These are phyloP conservation scores for Blastobotrys terrestris DNA, from an alignment of 805 yeast genomes.

Conservation along the genomic window DNA sequence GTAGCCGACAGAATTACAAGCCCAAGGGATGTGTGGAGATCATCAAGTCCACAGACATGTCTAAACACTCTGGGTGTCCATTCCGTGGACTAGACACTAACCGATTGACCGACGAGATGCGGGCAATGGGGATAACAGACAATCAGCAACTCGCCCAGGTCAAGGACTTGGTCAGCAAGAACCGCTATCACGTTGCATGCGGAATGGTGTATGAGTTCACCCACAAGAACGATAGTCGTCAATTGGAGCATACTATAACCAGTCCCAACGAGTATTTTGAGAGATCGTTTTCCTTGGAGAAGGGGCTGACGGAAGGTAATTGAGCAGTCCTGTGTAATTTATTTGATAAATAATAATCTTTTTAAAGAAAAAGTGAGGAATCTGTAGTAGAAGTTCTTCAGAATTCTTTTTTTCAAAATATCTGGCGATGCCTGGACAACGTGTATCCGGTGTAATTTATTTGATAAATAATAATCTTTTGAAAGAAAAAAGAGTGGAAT, in stretches of 20 bases:
- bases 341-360: no score
- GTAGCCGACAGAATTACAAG: constrained; percentile 74
- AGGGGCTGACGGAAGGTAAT: background rate
- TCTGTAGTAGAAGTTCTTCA: no score
- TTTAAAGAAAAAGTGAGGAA: no score
- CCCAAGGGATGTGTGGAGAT: constrained; percentile 84
- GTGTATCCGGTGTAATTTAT: no score
- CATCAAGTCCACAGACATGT: constrained; percentile 50
- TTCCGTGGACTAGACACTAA: constrained; percentile 72
- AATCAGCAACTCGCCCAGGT: constrained; percentile 50
- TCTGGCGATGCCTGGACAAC: no score
- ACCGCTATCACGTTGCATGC: constrained; percentile 81
- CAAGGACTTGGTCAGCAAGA: constrained; percentile 57
- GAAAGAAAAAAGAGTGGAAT: no score
- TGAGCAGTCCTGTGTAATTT: background rate
- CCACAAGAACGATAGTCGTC: constrained; percentile 33
- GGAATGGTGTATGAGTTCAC: constrained; percentile 80
- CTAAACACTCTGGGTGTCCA: constrained; percentile 90
- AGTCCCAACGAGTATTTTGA: constrained; percentile 90
- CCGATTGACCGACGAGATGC: constrained; percentile 48
- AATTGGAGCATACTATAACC: constrained; percentile 47
- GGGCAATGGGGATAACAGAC: constrained; percentile 60
- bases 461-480: no score
- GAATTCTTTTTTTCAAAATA: no score
- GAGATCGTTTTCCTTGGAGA: constrained; percentile 31